These are phyloP conservation scores for Neurospora sublineolata DNA, from an alignment of 495 filamentous ascomycete species.

Conservation along the genomic window DNA sequence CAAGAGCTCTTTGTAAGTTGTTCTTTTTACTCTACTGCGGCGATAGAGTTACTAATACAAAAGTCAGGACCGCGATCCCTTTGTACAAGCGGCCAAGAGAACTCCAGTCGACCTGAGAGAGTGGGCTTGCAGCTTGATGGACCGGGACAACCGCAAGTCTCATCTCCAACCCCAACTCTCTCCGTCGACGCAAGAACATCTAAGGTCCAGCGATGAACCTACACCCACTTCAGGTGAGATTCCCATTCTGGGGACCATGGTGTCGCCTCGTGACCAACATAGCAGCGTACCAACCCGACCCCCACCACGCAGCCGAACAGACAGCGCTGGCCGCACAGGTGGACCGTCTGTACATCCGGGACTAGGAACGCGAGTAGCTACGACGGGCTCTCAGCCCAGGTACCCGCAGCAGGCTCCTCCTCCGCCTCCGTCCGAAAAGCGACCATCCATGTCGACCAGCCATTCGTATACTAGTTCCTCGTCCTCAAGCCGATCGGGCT, in stretches of 20 bases:
- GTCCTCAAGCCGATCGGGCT: conserved; percentile 9
- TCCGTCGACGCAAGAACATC: conserved; percentile 44
- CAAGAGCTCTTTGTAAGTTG: conserved; percentile 63
- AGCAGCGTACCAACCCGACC: conserved; percentile 30
- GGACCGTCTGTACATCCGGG: conserved; percentile 38
- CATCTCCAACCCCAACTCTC: conserved; percentile 64
- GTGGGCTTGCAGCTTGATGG: conserved; percentile 87
- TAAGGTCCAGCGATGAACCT: conserved; percentile 43
- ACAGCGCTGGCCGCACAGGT: conserved; percentile 31
- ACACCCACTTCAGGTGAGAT: conserved; percentile 57
- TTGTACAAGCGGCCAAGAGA: conserved; percentile 87
- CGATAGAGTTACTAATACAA: conserved; percentile 10
- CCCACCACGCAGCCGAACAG: conserved; percentile 29
- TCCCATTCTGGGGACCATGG: conserved; percentile 43
- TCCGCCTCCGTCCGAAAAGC: conserved; percentile 13
- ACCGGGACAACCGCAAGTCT: conserved; percentile 81
- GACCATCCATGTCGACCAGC: neutral
- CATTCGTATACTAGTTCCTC: neutral
- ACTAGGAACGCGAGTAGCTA: conserved; percentile 35
- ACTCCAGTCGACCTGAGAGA: conserved; percentile 82
- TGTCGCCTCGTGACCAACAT: conserved; percentile 28
- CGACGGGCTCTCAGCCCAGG: conserved; percentile 33
- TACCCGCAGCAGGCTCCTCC: conserved; percentile 14
- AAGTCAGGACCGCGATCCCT: conserved; percentile 70
- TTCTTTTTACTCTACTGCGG: neutral